Percentiles rank a stretch among this genome's conserved stretches.
Conservation (phyloP, 805 yeast genomes). For the Grigorovia jiainica region DNA sequence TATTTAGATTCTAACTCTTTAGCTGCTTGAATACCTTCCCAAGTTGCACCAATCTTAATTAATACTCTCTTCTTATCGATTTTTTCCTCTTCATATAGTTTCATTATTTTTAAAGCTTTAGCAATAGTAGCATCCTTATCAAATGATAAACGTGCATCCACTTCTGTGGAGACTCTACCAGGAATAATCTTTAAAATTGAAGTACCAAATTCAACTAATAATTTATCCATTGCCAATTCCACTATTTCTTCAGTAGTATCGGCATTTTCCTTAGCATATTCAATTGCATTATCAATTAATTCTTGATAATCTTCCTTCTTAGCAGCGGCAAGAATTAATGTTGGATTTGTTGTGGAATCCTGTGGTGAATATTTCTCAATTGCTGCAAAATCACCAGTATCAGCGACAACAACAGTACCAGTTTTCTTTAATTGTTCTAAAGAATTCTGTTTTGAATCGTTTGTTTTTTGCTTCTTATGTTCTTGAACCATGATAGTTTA, state of each 20-base stretch:
- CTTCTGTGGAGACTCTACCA: constrained; percentile 98
- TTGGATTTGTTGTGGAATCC: constrained; percentile 98
- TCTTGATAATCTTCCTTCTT: constrained; percentile 82
- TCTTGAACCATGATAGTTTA: constrained; percentile 16
- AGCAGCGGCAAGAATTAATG: constrained; percentile 91
- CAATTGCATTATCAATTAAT: constrained; percentile 85
- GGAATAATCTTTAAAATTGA: constrained; percentile 92
- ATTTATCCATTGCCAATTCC: constrained; percentile 75
- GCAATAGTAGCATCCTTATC: constrained; percentile 88
- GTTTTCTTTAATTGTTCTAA: constrained; percentile 88
- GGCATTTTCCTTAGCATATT: constrained; percentile 64
- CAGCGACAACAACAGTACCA: constrained; percentile 95
- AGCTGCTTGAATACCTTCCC: constrained; percentile 99
- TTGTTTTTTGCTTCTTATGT: constrained; percentile 30
- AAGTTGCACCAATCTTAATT: constrained; percentile 95
- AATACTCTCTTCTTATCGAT: constrained; percentile 81
- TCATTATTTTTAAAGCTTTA: constrained; percentile 88
- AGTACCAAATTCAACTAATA: constrained; percentile 92
- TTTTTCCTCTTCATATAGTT: constrained; percentile 76
- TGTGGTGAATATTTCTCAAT: constrained; percentile 97
- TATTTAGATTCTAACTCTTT: constrained; percentile 84
- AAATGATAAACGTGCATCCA: constrained; percentile 95
- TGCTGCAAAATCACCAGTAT: constrained; percentile 97
- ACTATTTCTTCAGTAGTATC: constrained; percentile 50
- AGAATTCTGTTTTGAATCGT: constrained; percentile 39